A percentile compares a stretch with the other conserved stretches of the same genome.
These are phyloP conservation scores for Dactylellina sp. DNA, from an alignment of 2,329 filamentous ascomycete genomes.

Conservation along the genomic window DNA sequence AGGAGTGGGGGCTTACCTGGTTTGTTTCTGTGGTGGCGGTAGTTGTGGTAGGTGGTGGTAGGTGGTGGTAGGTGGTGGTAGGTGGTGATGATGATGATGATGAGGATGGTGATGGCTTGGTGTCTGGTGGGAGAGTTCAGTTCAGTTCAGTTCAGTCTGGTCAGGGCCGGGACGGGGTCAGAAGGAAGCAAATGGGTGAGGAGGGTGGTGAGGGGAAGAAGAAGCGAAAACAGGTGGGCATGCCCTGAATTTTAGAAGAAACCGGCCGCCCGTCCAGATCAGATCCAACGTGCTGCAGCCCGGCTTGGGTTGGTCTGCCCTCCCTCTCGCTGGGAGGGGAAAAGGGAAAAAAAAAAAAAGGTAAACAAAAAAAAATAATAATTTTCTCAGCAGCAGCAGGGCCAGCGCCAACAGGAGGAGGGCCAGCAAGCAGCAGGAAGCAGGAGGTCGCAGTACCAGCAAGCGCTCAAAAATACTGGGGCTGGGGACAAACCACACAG, in stretches of 20 bases:
- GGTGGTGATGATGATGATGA: constrained; percentile 11
- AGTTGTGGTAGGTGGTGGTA: background rate
- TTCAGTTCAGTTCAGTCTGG: no score
- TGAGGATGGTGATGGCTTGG: constrained; percentile 6
- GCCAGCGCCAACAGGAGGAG: background rate
- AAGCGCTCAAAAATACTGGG: constrained; percentile 40
- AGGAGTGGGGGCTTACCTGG: no score
- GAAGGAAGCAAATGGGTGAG: constrained; percentile 1
- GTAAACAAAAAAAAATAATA: constrained; percentile 16
- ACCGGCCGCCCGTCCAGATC: constrained; percentile 15
- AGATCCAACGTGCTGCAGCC: background rate
- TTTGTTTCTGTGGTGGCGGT: background rate
- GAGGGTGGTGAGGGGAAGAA: constrained; percentile 5
- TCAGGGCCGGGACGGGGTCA: background rate
- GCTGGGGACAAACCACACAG: constrained; percentile 20
- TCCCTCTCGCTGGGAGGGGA: no score
- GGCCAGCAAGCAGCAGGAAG: background rate
- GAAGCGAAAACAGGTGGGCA: constrained; percentile 19
- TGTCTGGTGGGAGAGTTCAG: no score
- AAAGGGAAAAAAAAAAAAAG: background rate
- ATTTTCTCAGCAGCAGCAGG: background rate
- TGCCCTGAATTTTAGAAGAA: constrained; percentile 37
- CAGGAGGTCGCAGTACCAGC: constrained; percentile 12
- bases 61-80: background rate
- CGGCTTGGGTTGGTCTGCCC: background rate